Percentiles rank a stretch among this genome's conserved stretches.
Conservation (phyloP, 495 filamentous ascomycete genomes). For the Astrothelium macrocarpum region DNA sequence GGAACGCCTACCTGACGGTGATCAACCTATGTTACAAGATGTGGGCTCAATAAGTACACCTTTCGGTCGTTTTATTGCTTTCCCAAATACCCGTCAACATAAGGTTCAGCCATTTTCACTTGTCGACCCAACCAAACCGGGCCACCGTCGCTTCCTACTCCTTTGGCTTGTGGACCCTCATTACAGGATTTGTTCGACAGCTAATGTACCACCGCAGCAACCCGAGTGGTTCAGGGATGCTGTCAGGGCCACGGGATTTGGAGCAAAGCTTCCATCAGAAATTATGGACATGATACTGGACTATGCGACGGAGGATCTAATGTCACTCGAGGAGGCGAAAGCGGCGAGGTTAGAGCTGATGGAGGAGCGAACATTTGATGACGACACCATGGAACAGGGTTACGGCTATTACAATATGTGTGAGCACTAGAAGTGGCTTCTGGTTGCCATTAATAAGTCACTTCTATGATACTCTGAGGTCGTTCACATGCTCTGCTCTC, state of each 20-base stretch:
- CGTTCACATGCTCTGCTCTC: too few relatives aligned
- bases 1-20: neutral
- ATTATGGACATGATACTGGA: neutral
- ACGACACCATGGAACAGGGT: neutral
- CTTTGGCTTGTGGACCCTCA: constrained; percentile 27
- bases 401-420: neutral
- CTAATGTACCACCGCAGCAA: constrained; percentile 21
- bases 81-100: constrained; percentile 28
- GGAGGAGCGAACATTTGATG: neutral
- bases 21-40: constrained; percentile 8
- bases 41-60: constrained; percentile 16
- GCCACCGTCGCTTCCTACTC: constrained; percentile 24
- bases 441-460: too few relatives aligned
- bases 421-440: neutral
- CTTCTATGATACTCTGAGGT: too few relatives aligned
- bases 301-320: neutral
- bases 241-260: neutral
- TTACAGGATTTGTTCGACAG: constrained; percentile 15
- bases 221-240: constrained; percentile 24
- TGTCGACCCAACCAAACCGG: constrained; percentile 19
- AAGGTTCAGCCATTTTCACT: constrained; percentile 21
- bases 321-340: neutral
- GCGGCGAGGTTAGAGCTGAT: neutral
- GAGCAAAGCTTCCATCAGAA: neutral
- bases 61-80: constrained; percentile 22